phyloP scores from a whole-genome alignment of 208 protist species.

The Wallacemonas sp. region DNA sequence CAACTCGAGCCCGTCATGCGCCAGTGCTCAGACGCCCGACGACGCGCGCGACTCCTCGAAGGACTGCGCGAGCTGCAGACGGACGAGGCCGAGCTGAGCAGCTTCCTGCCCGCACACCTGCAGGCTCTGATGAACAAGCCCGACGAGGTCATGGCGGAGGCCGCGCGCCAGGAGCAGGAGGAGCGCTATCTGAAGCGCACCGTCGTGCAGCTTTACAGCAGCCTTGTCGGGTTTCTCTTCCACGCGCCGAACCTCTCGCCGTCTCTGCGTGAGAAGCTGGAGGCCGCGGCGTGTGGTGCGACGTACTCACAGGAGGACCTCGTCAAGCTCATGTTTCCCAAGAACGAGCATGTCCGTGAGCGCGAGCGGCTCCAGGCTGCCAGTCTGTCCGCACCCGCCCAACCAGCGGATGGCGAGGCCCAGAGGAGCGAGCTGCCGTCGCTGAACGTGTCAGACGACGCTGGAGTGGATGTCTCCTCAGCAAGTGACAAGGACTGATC shows the following conservation, averaged over 20 bases:
- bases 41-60: conserved; percentile 44
- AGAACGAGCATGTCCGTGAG: conserved; percentile 44
- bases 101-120: conserved; percentile 44
- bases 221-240: conserved; percentile 47
- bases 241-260: conserved; percentile 44
- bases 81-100: conserved; percentile 36
- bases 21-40: conserved; percentile 31
- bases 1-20: conserved; percentile 52
- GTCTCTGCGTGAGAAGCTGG: conserved; percentile 37
- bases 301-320: conserved; percentile 26
- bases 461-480: conserved; percentile 7
- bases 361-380: conserved; percentile 18
- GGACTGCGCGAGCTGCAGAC: conserved; percentile 71
- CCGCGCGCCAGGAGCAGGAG: conserved; percentile 35
- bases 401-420: background rate
- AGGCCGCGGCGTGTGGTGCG: conserved; percentile 29
- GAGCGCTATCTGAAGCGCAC: conserved; percentile 47
- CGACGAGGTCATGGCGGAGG: conserved; percentile 44
- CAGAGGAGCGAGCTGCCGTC: conserved; percentile 9
- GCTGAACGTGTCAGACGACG: conserved; percentile 12
- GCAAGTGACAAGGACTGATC: conserved; percentile 15
- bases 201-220: conserved; percentile 50
- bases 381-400: background rate
- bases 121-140: conserved; percentile 42
- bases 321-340: conserved; percentile 47